phyloP scores from a whole-genome alignment of 2,329 filamentous ascomycete species.

The Aspergillus calidoustus region DNA sequence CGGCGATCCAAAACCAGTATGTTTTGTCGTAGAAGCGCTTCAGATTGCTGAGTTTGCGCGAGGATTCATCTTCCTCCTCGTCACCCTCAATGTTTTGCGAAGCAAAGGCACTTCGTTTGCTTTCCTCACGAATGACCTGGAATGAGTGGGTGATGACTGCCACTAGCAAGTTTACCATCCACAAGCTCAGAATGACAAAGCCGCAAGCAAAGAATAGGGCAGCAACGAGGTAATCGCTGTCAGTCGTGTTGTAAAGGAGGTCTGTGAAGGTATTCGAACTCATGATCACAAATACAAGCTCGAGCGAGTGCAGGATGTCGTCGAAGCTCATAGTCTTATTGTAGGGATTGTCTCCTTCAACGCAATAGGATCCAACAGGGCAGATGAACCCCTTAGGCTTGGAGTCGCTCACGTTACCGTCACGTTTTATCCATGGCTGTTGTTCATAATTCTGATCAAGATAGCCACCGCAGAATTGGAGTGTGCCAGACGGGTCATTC shows the following conservation, averaged over 20 bases:
- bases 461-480: constrained; percentile 87
- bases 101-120: constrained; percentile 90
- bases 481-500: constrained; percentile 60
- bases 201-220: constrained; percentile 74
- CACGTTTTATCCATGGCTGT: constrained; percentile 72
- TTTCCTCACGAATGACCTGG: constrained; percentile 96
- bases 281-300: constrained; percentile 97
- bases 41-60: constrained; percentile 52
- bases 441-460: constrained; percentile 61
- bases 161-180: constrained; percentile 92
- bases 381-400: constrained; percentile 82
- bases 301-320: constrained; percentile 87
- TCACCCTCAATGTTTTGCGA: constrained; percentile 65
- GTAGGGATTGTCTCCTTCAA: constrained; percentile 78
- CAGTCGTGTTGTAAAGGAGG: constrained; percentile 88
- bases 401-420: constrained; percentile 55
- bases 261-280: constrained; percentile 97
- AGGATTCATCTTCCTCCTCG: constrained; percentile 42
- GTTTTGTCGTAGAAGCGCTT: constrained; percentile 78
- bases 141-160: constrained; percentile 98
- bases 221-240: constrained; percentile 86
- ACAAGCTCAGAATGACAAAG: constrained; percentile 92
- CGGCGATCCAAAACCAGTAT: constrained; percentile 73
- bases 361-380: constrained; percentile 78
- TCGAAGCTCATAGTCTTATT: constrained; percentile 92